A percentile compares a stretch with the other conserved stretches of the same genome.
Conservation (phyloP, 164 flowering plant species). For the Nymphaea thermarum region DNA sequence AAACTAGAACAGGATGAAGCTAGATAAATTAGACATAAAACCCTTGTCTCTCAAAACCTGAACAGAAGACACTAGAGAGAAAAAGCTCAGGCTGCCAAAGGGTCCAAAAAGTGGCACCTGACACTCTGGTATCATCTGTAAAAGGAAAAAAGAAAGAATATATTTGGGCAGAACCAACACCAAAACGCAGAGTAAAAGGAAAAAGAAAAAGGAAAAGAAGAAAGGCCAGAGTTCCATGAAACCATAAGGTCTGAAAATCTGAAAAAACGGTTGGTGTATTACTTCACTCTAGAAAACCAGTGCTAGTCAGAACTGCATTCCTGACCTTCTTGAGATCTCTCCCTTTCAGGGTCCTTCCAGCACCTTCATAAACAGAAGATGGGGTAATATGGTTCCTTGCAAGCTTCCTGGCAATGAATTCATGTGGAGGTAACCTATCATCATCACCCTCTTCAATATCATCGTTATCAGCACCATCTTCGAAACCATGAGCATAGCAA, state of each 20-base stretch:
- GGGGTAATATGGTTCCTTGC: constrained; percentile 64
- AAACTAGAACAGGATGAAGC: too few relatives aligned
- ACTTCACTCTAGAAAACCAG: constrained; percentile 61
- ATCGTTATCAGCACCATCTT: constrained; percentile 10
- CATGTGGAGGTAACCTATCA: constrained; percentile 75
- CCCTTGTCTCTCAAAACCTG: too few relatives aligned
- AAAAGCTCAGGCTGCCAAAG: neutral
- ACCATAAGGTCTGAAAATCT: neutral
- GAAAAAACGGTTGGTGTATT: neutral
- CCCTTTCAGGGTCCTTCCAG: constrained; percentile 85
- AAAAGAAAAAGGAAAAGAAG: neutral
- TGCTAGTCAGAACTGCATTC: constrained; percentile 59
- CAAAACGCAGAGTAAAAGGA: neutral
- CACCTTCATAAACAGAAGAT: constrained; percentile 75
- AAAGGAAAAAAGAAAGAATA: too few relatives aligned
- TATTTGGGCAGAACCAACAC: neutral
- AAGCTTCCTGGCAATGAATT: constrained; percentile 55
- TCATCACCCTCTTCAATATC: constrained; percentile 33
- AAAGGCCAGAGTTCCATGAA: neutral
- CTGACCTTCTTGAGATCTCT: constrained; percentile 79
- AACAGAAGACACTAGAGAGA: too few relatives aligned
- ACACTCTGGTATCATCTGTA: neutral
- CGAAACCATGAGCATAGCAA: constrained; percentile 4
- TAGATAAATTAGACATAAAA: too few relatives aligned
- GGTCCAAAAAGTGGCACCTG: neutral